Conservation (phyloP, 2,329 filamentous ascomycete species). For the Talaromyces pinophilus region DNA sequence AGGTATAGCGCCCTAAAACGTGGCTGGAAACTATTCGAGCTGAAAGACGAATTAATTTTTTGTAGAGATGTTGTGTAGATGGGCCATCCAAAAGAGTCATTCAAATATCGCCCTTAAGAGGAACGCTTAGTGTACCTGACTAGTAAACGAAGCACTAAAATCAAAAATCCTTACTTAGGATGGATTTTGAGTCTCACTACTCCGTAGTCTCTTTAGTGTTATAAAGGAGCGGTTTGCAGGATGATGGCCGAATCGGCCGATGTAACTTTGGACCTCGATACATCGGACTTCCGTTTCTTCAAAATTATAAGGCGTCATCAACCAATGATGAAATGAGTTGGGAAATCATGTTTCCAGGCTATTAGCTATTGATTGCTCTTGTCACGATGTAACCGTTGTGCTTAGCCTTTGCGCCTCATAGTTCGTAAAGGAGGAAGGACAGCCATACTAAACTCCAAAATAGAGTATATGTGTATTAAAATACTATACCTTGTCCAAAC, state of each 20-base stretch:
- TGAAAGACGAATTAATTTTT: neutral
- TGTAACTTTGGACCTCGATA: constrained; percentile 5
- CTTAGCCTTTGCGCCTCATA: neutral
- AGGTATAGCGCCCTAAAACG: neutral
- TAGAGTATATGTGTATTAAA: neutral
- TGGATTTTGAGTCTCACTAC: neutral
- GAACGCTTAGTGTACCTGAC: neutral
- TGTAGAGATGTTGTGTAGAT: neutral
- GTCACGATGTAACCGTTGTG: neutral
- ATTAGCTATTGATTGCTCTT: neutral
- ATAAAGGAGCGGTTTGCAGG: neutral
- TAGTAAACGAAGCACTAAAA: neutral
- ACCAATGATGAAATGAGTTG: neutral
- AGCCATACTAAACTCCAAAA: neutral
- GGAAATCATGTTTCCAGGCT: neutral
- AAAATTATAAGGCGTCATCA: neutral
- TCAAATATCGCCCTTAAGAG: neutral
- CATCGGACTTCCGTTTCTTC: neutral
- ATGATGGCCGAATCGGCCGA: neutral
- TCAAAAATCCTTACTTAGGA: neutral
- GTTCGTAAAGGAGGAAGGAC: neutral
- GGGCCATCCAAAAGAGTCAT: neutral
- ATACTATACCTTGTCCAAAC: neutral
- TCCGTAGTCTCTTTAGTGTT: neutral
- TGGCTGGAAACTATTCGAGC: neutral